Conservation (phyloP, 2,329 filamentous ascomycete genomes). For the Beauveria rudraprayagi region DNA sequence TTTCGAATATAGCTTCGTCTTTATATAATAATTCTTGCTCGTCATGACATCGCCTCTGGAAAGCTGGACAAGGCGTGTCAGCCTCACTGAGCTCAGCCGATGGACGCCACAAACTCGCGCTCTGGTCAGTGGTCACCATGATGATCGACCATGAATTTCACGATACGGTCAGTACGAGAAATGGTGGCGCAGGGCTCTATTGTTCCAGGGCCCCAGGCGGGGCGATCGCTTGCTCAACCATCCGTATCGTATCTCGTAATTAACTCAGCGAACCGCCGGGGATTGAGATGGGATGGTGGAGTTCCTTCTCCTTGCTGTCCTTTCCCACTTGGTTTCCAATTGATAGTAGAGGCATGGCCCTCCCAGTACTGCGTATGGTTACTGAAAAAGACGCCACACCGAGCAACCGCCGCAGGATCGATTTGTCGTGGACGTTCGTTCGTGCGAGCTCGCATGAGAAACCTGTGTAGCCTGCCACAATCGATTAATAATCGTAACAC, state of each 20-base stretch:
- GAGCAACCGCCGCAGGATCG: too few relatives aligned
- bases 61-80: background rate
- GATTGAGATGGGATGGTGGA: too few relatives aligned
- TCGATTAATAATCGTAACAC: too few relatives aligned
- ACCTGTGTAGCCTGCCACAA: too few relatives aligned
- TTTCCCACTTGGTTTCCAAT: background rate
- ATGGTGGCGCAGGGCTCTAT: background rate
- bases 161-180: constrained; percentile 4
- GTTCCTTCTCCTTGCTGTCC: too few relatives aligned
- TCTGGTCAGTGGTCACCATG: background rate
- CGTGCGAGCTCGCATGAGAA: too few relatives aligned
- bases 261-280: too few relatives aligned
- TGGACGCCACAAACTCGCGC: constrained; percentile 3
- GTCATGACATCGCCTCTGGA: too few relatives aligned
- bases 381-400: too few relatives aligned
- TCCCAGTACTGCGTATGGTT: background rate
- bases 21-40: background rate
- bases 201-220: background rate
- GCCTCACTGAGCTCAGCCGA: background rate
- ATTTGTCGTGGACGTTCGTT: too few relatives aligned
- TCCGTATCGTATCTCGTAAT: too few relatives aligned
- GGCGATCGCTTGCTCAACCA: too few relatives aligned
- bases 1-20: background rate
- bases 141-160: background rate
- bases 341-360: background rate